These are phyloP conservation scores for Kodamaea derodonti DNA, from an alignment of 1,139 yeast genomes.

Conservation along the genomic window DNA sequence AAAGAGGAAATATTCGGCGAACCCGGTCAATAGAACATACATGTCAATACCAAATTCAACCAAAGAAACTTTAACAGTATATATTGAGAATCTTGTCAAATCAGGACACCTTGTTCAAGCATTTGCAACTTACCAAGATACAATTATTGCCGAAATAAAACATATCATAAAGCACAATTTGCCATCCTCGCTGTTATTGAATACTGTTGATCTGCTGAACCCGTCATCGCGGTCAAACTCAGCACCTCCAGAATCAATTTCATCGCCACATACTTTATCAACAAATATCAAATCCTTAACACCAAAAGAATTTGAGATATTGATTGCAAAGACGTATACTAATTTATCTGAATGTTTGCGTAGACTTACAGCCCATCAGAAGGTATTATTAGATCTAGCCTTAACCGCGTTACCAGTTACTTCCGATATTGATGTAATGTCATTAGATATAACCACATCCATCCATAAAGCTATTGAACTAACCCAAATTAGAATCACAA, in stretches of 20 bases:
- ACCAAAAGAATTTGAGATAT: slow-evolving; percentile 67
- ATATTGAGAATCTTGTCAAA: slow-evolving; percentile 53
- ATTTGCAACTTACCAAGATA: slow-evolving; percentile 63
- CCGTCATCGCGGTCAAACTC: slow-evolving; percentile 32
- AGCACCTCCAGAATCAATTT: slow-evolving; percentile 3
- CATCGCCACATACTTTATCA: slow-evolving; percentile 39
- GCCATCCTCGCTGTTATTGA: slow-evolving; percentile 34
- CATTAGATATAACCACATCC: slow-evolving; percentile 61
- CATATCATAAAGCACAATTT: slow-evolving; percentile 61
- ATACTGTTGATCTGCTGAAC: slow-evolving; percentile 17
- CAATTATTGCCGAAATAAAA: slow-evolving; percentile 66
- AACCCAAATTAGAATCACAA: slow-evolving; percentile 74
- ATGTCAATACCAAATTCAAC: slow-evolving; percentile 30
- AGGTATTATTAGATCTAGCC: slow-evolving; percentile 69
- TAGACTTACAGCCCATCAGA: slow-evolving; percentile 75
- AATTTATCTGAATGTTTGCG: slow-evolving; percentile 70
- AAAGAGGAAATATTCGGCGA: slow-evolving; percentile 16
- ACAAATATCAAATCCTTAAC: slow-evolving; percentile 59
- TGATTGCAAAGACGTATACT: slow-evolving; percentile 61
- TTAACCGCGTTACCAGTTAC: slow-evolving; percentile 46
- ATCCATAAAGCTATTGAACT: slow-evolving; percentile 66
- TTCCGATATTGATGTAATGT: slow-evolving; percentile 45
- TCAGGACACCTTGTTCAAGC: slow-evolving; percentile 66
- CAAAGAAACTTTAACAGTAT: slow-evolving; percentile 38
- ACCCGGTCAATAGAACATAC: slow-evolving; percentile 25